Percentiles rank a stretch among this genome's conserved stretches.
Conservation (phyloP, 2,329 filamentous ascomycete genomes). For the Ascochyta koolunga region DNA sequence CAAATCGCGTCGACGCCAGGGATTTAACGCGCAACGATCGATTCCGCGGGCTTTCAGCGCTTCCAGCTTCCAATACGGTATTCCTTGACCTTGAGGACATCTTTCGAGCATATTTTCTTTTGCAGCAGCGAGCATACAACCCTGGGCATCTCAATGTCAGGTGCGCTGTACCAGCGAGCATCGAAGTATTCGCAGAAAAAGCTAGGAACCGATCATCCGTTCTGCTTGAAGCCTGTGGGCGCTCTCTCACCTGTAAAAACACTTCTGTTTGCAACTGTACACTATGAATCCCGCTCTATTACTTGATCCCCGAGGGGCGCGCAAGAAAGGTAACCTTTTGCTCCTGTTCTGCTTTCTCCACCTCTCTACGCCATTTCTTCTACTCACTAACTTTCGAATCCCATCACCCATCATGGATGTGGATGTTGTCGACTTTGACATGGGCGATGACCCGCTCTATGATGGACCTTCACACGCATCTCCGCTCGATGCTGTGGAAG, state of each 20-base stretch:
- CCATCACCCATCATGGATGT: not conserved
- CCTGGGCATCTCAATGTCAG: slow-evolving; percentile 24
- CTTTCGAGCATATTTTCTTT: not conserved
- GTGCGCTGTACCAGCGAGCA: slow-evolving; percentile 18
- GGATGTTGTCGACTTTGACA: slow-evolving; percentile 2
- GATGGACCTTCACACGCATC: not conserved
- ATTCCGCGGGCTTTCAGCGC: not conserved
- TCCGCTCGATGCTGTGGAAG: slow-evolving; percentile 6
- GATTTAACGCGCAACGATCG: not conserved
- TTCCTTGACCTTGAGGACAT: not conserved
- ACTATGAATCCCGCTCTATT: slow-evolving; percentile 35
- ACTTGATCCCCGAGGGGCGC: slow-evolving; percentile 33
- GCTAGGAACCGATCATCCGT: not conserved
- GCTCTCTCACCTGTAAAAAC: slow-evolving; percentile 21
- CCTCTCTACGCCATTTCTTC: not conserved
- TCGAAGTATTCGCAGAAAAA: slow-evolving; percentile 19
- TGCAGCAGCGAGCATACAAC: slow-evolving; percentile 13
- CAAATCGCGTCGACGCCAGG: slow-evolving; percentile 2
- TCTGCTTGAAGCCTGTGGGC: not conserved
- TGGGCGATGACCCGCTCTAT: slow-evolving; percentile 5
- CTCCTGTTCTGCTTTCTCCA: slow-evolving; percentile 3
- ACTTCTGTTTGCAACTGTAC: slow-evolving; percentile 11
- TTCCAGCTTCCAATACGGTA: not conserved
- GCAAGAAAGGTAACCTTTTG: slow-evolving; percentile 31
- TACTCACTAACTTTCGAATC: not conserved